Evolutionary conservation across 2,329 filamentous ascomycete genomes (phyloP).

Genomic region (Aspergillus ruber): DNA sequence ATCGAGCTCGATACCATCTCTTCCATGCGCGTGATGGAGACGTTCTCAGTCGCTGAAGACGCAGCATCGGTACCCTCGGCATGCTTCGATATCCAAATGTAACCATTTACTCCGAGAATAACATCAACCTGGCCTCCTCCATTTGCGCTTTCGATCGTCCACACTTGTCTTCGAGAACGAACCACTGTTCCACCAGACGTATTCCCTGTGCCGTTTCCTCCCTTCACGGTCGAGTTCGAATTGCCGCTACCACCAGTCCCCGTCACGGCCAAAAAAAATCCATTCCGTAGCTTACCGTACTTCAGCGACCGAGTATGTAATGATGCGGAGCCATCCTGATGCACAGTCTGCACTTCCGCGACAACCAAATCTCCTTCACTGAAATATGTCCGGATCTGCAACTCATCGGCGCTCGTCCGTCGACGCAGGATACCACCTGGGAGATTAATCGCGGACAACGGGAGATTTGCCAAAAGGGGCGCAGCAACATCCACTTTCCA

Average conservation of each 20-base stretch:
- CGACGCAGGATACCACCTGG: slow-evolving; percentile 88
- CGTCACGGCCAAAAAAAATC: slow-evolving; percentile 74
- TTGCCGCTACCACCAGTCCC: slow-evolving; percentile 69
- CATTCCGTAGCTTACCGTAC: slow-evolving; percentile 93
- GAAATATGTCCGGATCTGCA: slow-evolving; percentile 97
- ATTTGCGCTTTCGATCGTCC: slow-evolving; percentile 57
- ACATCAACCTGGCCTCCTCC: slow-evolving; percentile 64
- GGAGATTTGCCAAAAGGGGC: slow-evolving; percentile 75
- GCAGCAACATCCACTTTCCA: slow-evolving; percentile 95
- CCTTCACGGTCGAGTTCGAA: slow-evolving; percentile 25
- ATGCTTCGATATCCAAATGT: slow-evolving; percentile 91
- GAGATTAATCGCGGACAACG: slow-evolving; percentile 85
- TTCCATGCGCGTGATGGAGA: slow-evolving; percentile 74
- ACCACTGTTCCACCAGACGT: slow-evolving; percentile 57
- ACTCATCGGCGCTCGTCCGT: slow-evolving; percentile 88
- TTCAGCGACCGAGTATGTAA: slow-evolving; percentile 86
- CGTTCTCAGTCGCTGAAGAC: slow-evolving; percentile 45
- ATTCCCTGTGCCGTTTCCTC: slow-evolving; percentile 27
- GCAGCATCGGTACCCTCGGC: slow-evolving; percentile 47
- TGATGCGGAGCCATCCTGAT: slow-evolving; percentile 75
- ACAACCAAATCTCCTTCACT: slow-evolving; percentile 89
- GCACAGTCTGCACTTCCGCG: slow-evolving; percentile 87
- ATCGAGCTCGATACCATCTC: slow-evolving; percentile 78
- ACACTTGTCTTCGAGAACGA: slow-evolving; percentile 75
- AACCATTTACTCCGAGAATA: slow-evolving; percentile 89